These are phyloP conservation scores for Escallonia rubra DNA, from an alignment of 129 eudicot genomes.

Conservation along the genomic window DNA sequence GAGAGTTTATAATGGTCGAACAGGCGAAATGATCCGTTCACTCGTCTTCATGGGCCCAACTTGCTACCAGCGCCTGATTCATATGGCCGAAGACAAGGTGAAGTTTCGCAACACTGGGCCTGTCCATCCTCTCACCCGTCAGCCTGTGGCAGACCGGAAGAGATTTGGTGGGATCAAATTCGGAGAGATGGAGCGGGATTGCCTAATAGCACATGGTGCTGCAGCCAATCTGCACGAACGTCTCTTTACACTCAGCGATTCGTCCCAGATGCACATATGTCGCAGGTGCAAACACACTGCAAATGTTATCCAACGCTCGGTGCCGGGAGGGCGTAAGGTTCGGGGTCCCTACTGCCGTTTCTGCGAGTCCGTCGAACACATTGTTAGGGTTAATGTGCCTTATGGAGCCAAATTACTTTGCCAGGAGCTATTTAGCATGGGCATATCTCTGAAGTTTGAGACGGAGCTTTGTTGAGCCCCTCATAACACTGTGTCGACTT, in stretches of 20 bases:
- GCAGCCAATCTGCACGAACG: slow-evolving; percentile 75
- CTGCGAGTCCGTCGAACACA: slow-evolving; percentile 71
- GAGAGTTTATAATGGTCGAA: slow-evolving; percentile 80
- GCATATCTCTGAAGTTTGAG: slow-evolving; percentile 65
- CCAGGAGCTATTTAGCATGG: slow-evolving; percentile 97
- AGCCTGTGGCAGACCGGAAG: slow-evolving; percentile 90
- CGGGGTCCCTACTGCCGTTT: slow-evolving; percentile 89
- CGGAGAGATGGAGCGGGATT: slow-evolving; percentile 91
- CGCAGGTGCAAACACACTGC: slow-evolving; percentile 71
- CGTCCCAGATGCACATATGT: slow-evolving; percentile 80
- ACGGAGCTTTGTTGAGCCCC: slow-evolving; percentile 53
- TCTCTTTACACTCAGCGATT: slow-evolving; percentile 80
- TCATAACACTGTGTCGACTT: background rate
- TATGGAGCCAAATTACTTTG: slow-evolving; percentile 81
- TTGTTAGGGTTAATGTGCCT: slow-evolving; percentile 80
- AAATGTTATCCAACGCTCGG: slow-evolving; percentile 62
- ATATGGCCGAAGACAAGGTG: slow-evolving; percentile 96
- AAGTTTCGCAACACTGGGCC: slow-evolving; percentile 82
- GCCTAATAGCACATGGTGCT: slow-evolving; percentile 89
- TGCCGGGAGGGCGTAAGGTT: slow-evolving; percentile 68
- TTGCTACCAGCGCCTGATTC: slow-evolving; percentile 77
- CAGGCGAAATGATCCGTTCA: slow-evolving; percentile 73
- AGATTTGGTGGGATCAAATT: slow-evolving; percentile 90
- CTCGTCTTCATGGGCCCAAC: slow-evolving; percentile 91
- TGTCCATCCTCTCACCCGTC: slow-evolving; percentile 85